Conservation (phyloP, 139 green algal species). For the Penium margaritaceum region DNA sequence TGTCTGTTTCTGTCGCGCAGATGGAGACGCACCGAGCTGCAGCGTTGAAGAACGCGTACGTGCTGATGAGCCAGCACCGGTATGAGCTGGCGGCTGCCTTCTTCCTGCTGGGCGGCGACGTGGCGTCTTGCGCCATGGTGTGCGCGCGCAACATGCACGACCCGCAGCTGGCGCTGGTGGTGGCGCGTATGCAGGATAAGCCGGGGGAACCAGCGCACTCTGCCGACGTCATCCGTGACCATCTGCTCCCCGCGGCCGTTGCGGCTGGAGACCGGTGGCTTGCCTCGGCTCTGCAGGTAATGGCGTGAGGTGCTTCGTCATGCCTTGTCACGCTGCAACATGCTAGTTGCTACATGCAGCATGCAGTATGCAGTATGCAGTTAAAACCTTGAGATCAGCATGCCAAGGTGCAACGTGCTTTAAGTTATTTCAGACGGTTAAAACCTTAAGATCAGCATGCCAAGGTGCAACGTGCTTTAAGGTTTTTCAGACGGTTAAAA, state of each 20-base stretch:
- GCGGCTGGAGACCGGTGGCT: constrained; percentile 9
- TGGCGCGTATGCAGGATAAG: constrained; percentile 30
- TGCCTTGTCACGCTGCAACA: too few relatives aligned
- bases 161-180: constrained; percentile 62
- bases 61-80: constrained; percentile 76
- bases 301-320: too few relatives aligned
- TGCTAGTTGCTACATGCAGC: too few relatives aligned
- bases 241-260: constrained; percentile 7
- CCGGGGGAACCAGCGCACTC: background rate
- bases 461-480: too few relatives aligned
- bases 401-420: too few relatives aligned
- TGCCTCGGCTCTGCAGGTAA: constrained; percentile 23
- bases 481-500: too few relatives aligned
- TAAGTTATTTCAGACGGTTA: too few relatives aligned
- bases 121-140: constrained; percentile 60
- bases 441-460: too few relatives aligned
- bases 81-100: constrained; percentile 73
- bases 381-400: too few relatives aligned
- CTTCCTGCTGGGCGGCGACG: constrained; percentile 67
- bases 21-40: constrained; percentile 50
- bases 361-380: too few relatives aligned
- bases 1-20: background rate
- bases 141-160: constrained; percentile 58
- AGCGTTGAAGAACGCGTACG: constrained; percentile 83
- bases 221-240: constrained; percentile 50